These are phyloP conservation scores for Platanus orientalis DNA, from an alignment of 164 flowering plant genomes.

Conservation along the genomic window DNA sequence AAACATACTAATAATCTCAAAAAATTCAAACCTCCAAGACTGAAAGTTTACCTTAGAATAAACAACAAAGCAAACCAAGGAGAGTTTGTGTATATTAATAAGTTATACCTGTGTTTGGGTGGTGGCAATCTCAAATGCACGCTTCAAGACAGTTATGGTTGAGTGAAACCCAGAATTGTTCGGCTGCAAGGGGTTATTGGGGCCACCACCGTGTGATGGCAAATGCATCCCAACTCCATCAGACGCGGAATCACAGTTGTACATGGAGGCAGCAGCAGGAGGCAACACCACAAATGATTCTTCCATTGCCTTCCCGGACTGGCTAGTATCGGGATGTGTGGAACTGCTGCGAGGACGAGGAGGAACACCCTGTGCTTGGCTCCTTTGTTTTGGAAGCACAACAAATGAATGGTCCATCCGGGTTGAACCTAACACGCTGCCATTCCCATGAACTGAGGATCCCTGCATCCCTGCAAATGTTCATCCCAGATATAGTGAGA, in stretches of 20 bases:
- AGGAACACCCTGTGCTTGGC: constrained; percentile 53
- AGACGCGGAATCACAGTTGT: constrained; percentile 61
- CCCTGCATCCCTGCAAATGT: constrained; percentile 73
- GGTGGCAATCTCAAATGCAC: constrained; percentile 92
- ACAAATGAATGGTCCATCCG: constrained; percentile 93
- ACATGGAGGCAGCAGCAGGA: constrained; percentile 78
- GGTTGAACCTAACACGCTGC: constrained; percentile 67
- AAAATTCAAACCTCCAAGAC: neutral
- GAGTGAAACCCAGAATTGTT: constrained; percentile 79
- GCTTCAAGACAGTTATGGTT: constrained; percentile 74
- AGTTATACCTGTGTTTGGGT: constrained; percentile 69
- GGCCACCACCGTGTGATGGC: constrained; percentile 46
- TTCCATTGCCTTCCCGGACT: constrained; percentile 77
- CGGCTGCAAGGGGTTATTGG: constrained; percentile 40
- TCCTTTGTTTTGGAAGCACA: constrained; percentile 79
- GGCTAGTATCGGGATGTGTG: constrained; percentile 45
- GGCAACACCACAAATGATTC: constrained; percentile 96
- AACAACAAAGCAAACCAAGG: neutral
- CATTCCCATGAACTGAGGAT: constrained; percentile 62
- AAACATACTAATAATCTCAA: neutral
- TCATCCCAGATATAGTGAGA: neutral
- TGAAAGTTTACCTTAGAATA: too few relatives aligned
- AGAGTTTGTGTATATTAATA: neutral
- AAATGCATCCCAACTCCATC: constrained; percentile 54
- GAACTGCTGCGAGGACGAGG: constrained; percentile 67